Evolutionary conservation across 768 basidiomycete species (phyloP).

Genomic region (Suillus weaverae): DNA sequence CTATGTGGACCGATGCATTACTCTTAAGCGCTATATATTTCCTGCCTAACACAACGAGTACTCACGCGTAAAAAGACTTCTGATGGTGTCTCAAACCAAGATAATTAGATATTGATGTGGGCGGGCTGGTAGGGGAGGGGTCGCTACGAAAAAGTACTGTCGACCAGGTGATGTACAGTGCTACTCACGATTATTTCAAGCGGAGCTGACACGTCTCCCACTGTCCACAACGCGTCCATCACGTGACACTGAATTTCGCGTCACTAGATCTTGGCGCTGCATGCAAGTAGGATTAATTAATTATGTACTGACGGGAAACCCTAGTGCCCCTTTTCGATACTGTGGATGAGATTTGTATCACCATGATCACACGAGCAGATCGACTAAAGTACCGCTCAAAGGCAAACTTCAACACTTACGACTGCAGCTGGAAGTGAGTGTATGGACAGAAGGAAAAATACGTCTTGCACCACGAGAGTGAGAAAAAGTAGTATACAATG

Average conservation of each 20-base stretch:
- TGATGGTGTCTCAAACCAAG: not conserved
- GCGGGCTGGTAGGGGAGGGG: conserved; percentile 20
- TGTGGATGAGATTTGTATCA: not conserved
- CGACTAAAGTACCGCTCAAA: not conserved
- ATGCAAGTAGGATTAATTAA: not conserved
- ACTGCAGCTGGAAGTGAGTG: not conserved
- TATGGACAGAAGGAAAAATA: not conserved
- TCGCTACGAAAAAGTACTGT: conserved; percentile 17
- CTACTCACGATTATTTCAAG: conserved; percentile 32
- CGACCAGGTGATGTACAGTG: not conserved
- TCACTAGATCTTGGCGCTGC: not conserved
- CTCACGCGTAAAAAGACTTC: conserved; percentile 14
- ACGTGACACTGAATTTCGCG: conserved; percentile 32
- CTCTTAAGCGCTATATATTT: not conserved
- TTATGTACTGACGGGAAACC: not conserved
- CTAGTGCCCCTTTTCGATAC: not conserved
- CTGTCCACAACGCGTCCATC: conserved; percentile 35
- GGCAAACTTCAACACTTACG: not conserved
- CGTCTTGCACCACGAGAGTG: not conserved
- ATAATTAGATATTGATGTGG: conserved; percentile 3
- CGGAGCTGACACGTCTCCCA: conserved; percentile 42
- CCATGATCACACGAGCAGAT: not conserved
- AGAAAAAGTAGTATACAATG: not conserved
- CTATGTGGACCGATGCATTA: not conserved
- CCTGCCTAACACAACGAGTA: not conserved